Base-by-base conservation (phyloP, 2,329 filamentous ascomycete genomes). In the Diaporthe destruens region DNA sequence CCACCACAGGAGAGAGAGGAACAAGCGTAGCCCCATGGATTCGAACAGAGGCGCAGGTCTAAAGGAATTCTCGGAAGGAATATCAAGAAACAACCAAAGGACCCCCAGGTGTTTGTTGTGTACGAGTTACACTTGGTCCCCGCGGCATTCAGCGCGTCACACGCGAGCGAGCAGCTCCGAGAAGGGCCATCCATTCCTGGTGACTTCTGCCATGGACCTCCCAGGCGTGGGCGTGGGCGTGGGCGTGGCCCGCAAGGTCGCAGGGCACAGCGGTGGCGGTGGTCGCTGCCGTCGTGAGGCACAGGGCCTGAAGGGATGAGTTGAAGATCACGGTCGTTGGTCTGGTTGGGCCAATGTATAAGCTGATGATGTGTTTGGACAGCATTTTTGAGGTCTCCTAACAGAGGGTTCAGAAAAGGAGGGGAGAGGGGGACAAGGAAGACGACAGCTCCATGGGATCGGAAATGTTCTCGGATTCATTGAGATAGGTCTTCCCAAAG, bases 51-150 rank as follows among this genome's bases (percentile, higher is more conserved):
- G 16, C 39, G 39, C 39, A 42, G 1, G 12, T 39, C 36, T 39
- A 2, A 39, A 14, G 14, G 6, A 36, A 11, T 11, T 36, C 34
- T 11, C 2, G 39, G 12, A 42, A 42, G 11, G 12, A 5, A 3
- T 42, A 42, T 42, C 39, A 14, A 42, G 39, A 42, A 42, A 1
- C 16, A 42, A 5, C 39, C 29, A 29, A 42, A 18, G 14, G 1
- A 51, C 61, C 51, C 61, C 51, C 61, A 65, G 14, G 44, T 51
- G 20, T 65, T 65, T n/a, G n/a, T n/a, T n/a, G n/a, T n/a, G 44
- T 36, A 65, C 14, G 29, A 36, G 29, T 65, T 65, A 36, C 61
- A 65, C 61, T 65, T 51, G 20, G 34, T 20, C 1, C 61, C 61
- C 34, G 61, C 51, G 32, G 61, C 44, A 7, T 65, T 53, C 8